Percentiles rank a stretch among this genome's conserved stretches.
Evolutionary conservation across 805 yeast genomes (phyloP).

Genomic region (Candida coquimbonensis): DNA sequence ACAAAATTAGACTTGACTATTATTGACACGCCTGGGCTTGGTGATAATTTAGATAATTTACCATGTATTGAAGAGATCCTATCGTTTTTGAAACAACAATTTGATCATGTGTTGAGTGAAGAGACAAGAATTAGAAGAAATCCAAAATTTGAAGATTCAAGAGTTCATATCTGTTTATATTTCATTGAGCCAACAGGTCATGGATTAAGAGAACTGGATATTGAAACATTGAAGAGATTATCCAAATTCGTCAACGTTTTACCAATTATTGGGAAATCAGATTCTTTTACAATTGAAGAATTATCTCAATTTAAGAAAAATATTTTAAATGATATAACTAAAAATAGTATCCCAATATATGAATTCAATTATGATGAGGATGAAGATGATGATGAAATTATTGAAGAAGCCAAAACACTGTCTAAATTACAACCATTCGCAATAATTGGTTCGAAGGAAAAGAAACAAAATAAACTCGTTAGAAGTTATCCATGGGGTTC

Average conservation of each 20-base stretch:
- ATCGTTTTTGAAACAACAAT: constrained; percentile 65
- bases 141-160: constrained; percentile 71
- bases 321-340: constrained; percentile 55
- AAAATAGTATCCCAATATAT: constrained; percentile 65
- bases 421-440: constrained; percentile 72
- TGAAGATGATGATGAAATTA: constrained; percentile 63
- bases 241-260: constrained; percentile 68
- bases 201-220: constrained; percentile 69
- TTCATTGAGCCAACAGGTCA: constrained; percentile 75
- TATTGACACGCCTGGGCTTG: constrained; percentile 78
- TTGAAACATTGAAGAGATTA: constrained; percentile 61
- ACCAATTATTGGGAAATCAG: constrained; percentile 67
- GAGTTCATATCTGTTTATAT: constrained; percentile 69
- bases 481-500: constrained; percentile 77
- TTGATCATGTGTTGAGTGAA: constrained; percentile 73
- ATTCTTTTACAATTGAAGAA: constrained; percentile 59
- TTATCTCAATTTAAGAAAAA: constrained; percentile 51
- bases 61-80: constrained; percentile 61
- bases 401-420: constrained; percentile 59
- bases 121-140: constrained; percentile 84
- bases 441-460: constrained; percentile 56
- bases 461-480: constrained; percentile 44
- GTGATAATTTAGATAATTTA: constrained; percentile 60
- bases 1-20: constrained; percentile 48
- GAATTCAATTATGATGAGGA: constrained; percentile 67